These are phyloP conservation scores for Alternaria sp. DNA, from an alignment of 2,329 filamentous ascomycete genomes.

Conservation along the genomic window DNA sequence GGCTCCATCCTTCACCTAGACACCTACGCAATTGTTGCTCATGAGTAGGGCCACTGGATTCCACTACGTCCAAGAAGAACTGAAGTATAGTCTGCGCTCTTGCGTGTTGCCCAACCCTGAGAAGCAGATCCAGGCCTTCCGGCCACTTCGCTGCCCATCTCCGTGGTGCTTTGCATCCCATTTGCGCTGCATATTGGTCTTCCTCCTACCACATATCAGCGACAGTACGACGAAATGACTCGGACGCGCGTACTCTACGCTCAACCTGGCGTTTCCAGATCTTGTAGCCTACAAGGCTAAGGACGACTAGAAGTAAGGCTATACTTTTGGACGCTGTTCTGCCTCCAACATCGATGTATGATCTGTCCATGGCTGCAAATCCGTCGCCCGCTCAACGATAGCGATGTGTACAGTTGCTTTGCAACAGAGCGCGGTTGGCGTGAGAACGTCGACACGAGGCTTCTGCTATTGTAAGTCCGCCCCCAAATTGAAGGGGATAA, in stretches of 20 bases:
- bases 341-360: not conserved
- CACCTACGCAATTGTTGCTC: slow-evolving; percentile 15
- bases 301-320: not conserved
- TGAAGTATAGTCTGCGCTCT: slow-evolving; percentile 25
- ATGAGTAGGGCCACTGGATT: slow-evolving; percentile 36
- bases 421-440: no score
- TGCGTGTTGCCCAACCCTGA: slow-evolving; percentile 19
- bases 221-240: no score
- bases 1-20: not conserved
- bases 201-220: slow-evolving; percentile 2
- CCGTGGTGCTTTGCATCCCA: slow-evolving; percentile 11
- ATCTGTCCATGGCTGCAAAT: no score
- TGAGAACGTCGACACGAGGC: no score
- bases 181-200: slow-evolving; percentile 7
- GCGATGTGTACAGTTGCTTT: no score
- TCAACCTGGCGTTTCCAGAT: not conserved
- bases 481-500: no score
- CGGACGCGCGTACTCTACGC: not conserved
- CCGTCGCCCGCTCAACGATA: no score
- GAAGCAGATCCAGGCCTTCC: slow-evolving; percentile 21
- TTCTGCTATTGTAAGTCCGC: no score
- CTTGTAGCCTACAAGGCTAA: not conserved
- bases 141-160: slow-evolving; percentile 21
- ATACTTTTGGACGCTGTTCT: not conserved
- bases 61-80: slow-evolving; percentile 40